Evolutionary conservation across 148 eudicot genomes (phyloP).

Genomic region (Pouteria glomerata): DNA sequence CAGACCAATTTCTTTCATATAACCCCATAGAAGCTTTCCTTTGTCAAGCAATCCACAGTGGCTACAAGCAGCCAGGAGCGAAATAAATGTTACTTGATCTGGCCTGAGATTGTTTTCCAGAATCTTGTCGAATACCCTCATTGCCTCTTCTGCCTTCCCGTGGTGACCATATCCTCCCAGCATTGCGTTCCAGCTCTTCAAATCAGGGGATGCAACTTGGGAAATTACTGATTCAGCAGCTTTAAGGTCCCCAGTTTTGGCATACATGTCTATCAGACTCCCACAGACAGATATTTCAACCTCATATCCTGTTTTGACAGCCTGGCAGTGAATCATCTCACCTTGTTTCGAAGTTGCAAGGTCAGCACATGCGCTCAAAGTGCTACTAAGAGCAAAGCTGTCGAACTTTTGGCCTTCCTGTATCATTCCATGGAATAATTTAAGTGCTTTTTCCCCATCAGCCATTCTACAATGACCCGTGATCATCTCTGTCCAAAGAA

Average conservation of each 20-base stretch:
- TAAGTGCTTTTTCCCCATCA: slow-evolving; percentile 59
- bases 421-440: slow-evolving; percentile 46
- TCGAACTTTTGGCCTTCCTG: slow-evolving; percentile 55
- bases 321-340: slow-evolving; percentile 63
- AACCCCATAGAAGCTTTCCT: slow-evolving; percentile 58
- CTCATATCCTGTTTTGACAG: slow-evolving; percentile 52
- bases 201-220: slow-evolving; percentile 37
- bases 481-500: slow-evolving; percentile 86
- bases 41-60: slow-evolving; percentile 57
- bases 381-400: slow-evolving; percentile 58
- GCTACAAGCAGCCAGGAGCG: slow-evolving; percentile 70
- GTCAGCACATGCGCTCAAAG: slow-evolving; percentile 79
- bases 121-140: slow-evolving; percentile 46
- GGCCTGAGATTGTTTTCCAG: slow-evolving; percentile 37
- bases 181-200: slow-evolving; percentile 79
- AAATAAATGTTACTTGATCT: slow-evolving; percentile 66
- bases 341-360: slow-evolving; percentile 61
- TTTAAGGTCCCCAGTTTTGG: slow-evolving; percentile 66
- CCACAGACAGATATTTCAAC: slow-evolving; percentile 59
- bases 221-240: slow-evolving; percentile 43
- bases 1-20: slow-evolving; percentile 50
- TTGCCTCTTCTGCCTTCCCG: slow-evolving; percentile 63
- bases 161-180: slow-evolving; percentile 74
- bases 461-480: slow-evolving; percentile 50
- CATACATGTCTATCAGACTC: slow-evolving; percentile 72